Conservation (phyloP, 495 filamentous ascomycete species). For the Daldinia childiae region DNA sequence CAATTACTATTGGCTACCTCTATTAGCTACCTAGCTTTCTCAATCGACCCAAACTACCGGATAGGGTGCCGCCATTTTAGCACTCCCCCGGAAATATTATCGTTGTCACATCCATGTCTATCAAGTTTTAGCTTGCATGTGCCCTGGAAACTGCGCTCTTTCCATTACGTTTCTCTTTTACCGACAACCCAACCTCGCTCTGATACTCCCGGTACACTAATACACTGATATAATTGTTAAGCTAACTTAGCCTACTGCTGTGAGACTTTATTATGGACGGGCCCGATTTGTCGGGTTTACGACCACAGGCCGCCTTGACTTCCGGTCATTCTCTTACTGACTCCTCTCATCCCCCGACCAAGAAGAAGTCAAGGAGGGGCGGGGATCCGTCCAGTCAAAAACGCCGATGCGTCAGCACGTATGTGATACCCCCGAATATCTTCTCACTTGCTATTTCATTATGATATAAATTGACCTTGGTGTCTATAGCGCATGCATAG, state of each 20-base stretch:
- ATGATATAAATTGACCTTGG: slow-evolving; percentile 16
- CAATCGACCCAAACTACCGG: slow-evolving; percentile 32
- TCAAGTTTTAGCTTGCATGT: slow-evolving; percentile 32
- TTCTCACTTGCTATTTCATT: not conserved
- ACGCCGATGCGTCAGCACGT: slow-evolving; percentile 87
- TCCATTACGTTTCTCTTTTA: slow-evolving; percentile 37
- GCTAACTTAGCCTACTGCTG: slow-evolving; percentile 15
- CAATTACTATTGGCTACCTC: slow-evolving; percentile 27
- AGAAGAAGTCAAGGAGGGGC: slow-evolving; percentile 63
- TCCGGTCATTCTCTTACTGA: slow-evolving; percentile 27
- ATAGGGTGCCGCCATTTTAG: slow-evolving; percentile 21
- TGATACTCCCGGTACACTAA: not conserved
- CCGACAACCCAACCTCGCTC: slow-evolving; percentile 11
- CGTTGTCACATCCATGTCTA: slow-evolving; percentile 32
- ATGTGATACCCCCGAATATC: slow-evolving; percentile 24
- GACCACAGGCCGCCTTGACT: slow-evolving; percentile 22
- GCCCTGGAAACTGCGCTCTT: slow-evolving; percentile 28
- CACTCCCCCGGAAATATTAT: slow-evolving; percentile 26
- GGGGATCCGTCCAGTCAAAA: slow-evolving; percentile 67
- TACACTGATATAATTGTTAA: not conserved
- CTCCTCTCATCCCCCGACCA: slow-evolving; percentile 42
- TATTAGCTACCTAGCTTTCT: not conserved
- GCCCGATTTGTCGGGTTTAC: slow-evolving; percentile 34
- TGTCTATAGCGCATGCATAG: slow-evolving; percentile 75
- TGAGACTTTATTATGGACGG: slow-evolving; percentile 38